phyloP scores from a whole-genome alignment of 139 green algal genomes.

The Zygnema cylindricum region DNA sequence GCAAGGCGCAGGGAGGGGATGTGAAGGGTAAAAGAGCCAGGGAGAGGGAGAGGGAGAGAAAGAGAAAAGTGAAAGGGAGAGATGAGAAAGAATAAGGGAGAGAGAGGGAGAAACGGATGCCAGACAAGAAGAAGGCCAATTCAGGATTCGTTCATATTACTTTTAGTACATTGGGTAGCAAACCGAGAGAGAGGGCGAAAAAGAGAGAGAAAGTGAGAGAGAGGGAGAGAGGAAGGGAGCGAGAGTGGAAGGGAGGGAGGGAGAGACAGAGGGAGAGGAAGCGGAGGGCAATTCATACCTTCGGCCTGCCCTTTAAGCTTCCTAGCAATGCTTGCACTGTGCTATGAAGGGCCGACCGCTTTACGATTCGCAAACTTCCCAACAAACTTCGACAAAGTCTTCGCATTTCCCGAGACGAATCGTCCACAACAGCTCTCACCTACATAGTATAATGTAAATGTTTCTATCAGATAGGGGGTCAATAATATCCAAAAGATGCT shows the following conservation, averaged over 20 bases:
- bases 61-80: neutral
- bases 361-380: neutral
- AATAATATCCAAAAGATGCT: too few relatives aligned
- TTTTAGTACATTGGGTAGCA: neutral
- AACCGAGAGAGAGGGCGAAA: neutral
- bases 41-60: neutral
- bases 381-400: neutral
- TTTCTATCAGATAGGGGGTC: too few relatives aligned
- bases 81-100: neutral
- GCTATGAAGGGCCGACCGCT: neutral
- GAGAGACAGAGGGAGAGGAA: too few relatives aligned
- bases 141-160: neutral
- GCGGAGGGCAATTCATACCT: too few relatives aligned
- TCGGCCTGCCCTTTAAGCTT: neutral
- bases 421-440: neutral
- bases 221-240: neutral
- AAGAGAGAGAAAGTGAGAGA: neutral
- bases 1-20: neutral
- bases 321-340: neutral
- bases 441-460: constrained; percentile 24
- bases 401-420: neutral
- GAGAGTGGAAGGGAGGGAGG: neutral
- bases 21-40: neutral
- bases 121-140: neutral
- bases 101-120: too few relatives aligned